These are phyloP conservation scores for Brassica incana DNA, from an alignment of 345 rosid genomes.

Conservation along the genomic window DNA sequence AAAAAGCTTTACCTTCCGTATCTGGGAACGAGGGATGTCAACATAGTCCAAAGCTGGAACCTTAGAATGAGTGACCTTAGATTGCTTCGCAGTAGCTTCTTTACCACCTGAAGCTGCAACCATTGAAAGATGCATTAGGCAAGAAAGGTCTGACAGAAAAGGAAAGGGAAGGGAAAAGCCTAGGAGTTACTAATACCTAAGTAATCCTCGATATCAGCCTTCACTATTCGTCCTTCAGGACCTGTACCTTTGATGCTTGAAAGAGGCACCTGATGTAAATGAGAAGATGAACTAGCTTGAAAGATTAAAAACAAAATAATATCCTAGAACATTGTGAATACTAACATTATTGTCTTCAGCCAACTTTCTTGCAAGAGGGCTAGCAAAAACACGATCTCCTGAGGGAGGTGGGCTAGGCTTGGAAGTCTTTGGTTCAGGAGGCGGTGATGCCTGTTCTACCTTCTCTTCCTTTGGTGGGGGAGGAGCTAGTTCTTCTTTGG, in stretches of 20 bases:
- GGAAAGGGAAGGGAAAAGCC: conserved; percentile 3
- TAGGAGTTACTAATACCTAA: conserved; percentile 52
- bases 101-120: conserved; percentile 68
- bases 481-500: conserved; percentile 54
- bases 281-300: conserved; percentile 1
- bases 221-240: conserved; percentile 83
- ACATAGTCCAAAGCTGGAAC: conserved; percentile 71
- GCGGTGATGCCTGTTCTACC: conserved; percentile 50
- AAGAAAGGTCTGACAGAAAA: neutral
- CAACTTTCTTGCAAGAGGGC: conserved; percentile 88
- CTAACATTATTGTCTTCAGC: conserved; percentile 90
- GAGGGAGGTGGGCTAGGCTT: conserved; percentile 53
- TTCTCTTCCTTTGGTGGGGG: conserved; percentile 59
- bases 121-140: conserved; percentile 31
- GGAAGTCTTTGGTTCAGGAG: conserved; percentile 62
- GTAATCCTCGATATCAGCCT: conserved; percentile 93
- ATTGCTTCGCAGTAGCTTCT: conserved; percentile 57
- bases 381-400: conserved; percentile 80
- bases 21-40: conserved; percentile 90
- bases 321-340: neutral
- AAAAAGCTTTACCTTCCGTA: conserved; percentile 66
- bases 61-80: conserved; percentile 49
- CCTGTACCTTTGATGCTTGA: conserved; percentile 93
- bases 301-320: neutral
- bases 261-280: conserved; percentile 58